phyloP scores from a whole-genome alignment of 2,329 filamentous ascomycete genomes.

The Triangularia setosa region DNA sequence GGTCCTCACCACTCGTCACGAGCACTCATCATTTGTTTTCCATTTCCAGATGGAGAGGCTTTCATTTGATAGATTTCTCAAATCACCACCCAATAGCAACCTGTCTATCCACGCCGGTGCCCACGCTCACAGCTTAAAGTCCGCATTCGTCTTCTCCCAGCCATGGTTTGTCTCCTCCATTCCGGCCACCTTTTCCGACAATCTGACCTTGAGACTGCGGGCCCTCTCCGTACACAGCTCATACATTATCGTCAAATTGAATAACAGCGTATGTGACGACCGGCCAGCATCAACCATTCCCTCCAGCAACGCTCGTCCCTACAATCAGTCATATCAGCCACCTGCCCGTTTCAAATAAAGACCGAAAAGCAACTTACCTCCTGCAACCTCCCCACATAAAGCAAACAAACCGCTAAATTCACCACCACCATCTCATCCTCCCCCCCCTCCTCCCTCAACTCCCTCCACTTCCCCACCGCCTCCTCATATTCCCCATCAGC shows the following conservation, averaged over 20 bases:
- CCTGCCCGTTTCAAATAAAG: not conserved
- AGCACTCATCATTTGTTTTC: not conserved
- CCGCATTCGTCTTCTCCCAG: conserved; percentile 67
- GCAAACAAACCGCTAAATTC: conserved; percentile 77
- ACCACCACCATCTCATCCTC: conserved; percentile 69
- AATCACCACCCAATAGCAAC: not conserved
- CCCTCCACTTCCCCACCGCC: conserved; percentile 61
- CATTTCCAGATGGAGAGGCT: not conserved
- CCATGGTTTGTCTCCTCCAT: conserved; percentile 54
- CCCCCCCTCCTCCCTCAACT: conserved; percentile 37
- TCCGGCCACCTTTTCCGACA: conserved; percentile 67
- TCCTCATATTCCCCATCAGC: conserved; percentile 68
- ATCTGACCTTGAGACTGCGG: conserved; percentile 61
- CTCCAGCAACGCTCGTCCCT: conserved; percentile 67
- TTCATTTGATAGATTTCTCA: too few species aligned
- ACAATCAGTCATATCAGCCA: conserved; percentile 24
- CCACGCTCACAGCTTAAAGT: conserved; percentile 67
- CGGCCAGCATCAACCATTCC: conserved; percentile 57
- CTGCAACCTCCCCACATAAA: conserved; percentile 75
- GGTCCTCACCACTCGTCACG: too few species aligned
- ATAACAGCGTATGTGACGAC: conserved; percentile 75
- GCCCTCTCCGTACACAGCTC: conserved; percentile 83
- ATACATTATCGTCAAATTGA: conserved; percentile 88
- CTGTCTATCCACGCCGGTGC: not conserved
- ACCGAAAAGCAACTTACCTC: conserved; percentile 36